Percentiles rank a stretch among this genome's conserved stretches.
Evolutionary conservation across 2,329 filamentous ascomycete genomes (phyloP).

Genomic region (Chaetothyriales sp.): DNA sequence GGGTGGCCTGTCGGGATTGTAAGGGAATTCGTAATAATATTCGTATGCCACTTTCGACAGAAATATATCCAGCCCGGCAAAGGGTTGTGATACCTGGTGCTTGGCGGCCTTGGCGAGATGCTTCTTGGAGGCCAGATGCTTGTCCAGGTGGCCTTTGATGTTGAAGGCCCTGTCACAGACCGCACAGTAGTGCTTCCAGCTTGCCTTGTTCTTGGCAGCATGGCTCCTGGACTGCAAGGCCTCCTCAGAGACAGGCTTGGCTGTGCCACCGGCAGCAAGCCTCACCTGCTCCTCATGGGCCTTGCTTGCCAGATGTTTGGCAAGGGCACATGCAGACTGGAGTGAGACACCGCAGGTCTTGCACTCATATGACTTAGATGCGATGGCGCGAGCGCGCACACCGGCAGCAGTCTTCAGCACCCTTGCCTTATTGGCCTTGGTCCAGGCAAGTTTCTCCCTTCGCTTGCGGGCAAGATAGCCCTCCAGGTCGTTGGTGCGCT

Average conservation of each 20-base stretch:
- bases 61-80: too few relatives aligned
- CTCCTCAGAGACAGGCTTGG: neutral
- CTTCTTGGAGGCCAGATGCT: too few relatives aligned
- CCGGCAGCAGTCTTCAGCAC: neutral
- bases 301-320: neutral
- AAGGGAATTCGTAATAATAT: too few relatives aligned
- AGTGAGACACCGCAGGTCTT: neutral
- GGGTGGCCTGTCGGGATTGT: too few relatives aligned
- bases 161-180: too few relatives aligned
- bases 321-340: neutral
- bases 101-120: too few relatives aligned
- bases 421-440: neutral
- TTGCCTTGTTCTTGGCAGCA: neutral
- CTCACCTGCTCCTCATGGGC: neutral
- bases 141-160: too few relatives aligned
- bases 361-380: neutral
- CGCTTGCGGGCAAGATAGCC: neutral
- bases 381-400: neutral
- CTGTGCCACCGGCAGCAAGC: neutral
- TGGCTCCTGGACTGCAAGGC: neutral
- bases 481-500: neutral
- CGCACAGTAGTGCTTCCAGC: neutral
- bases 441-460: neutral
- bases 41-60: too few relatives aligned
- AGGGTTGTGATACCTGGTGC: too few relatives aligned